Percentiles rank a stretch among this genome's conserved stretches.
phyloP scores from a whole-genome alignment of 139 green algal genomes.

The Closterium sp. region DNA sequence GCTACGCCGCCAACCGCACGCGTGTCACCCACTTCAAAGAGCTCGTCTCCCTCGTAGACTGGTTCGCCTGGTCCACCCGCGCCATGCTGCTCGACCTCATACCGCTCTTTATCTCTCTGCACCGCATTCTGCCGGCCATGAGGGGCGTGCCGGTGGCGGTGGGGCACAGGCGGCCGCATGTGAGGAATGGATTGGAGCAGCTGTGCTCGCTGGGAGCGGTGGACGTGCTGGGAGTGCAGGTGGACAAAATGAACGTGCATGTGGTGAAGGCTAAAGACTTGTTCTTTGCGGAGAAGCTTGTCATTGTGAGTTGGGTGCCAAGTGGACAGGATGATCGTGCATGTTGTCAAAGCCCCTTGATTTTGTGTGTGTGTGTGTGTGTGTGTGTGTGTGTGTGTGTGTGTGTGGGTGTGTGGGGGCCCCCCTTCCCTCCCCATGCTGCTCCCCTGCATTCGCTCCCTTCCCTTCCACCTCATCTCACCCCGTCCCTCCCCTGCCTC shows the following conservation, averaged over 20 bases:
- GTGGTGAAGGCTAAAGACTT: not conserved
- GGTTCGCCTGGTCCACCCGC: conserved; percentile 12
- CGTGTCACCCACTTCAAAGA: conserved; percentile 10
- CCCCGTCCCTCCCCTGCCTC: too few relatives aligned
- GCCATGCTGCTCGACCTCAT: conserved; percentile 19
- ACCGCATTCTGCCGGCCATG: conserved; percentile 4
- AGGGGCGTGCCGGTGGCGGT: conserved; percentile 4
- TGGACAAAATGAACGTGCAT: conserved; percentile 23
- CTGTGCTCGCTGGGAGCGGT: conserved; percentile 1
- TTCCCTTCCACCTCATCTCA: too few relatives aligned
- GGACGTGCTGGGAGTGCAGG: conserved; percentile 2
- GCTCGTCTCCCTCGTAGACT: conserved; percentile 23
- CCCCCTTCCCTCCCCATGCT: too few relatives aligned
- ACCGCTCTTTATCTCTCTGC: conserved; percentile 10
- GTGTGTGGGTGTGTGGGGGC: too few relatives aligned
- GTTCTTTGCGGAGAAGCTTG: conserved; percentile 14
- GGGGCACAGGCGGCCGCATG: not conserved
- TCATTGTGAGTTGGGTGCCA: not conserved
- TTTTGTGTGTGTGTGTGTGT: too few relatives aligned
- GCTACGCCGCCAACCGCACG: not conserved
- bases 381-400: too few relatives aligned
- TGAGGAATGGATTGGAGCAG: conserved; percentile 10
- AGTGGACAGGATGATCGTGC: too few relatives aligned
- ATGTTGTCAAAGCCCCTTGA: too few relatives aligned
- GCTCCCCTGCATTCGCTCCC: too few relatives aligned